These are phyloP conservation scores for Dichomitus squalens DNA, from an alignment of 1,284 basidiomycete species.

Conservation along the genomic window DNA sequence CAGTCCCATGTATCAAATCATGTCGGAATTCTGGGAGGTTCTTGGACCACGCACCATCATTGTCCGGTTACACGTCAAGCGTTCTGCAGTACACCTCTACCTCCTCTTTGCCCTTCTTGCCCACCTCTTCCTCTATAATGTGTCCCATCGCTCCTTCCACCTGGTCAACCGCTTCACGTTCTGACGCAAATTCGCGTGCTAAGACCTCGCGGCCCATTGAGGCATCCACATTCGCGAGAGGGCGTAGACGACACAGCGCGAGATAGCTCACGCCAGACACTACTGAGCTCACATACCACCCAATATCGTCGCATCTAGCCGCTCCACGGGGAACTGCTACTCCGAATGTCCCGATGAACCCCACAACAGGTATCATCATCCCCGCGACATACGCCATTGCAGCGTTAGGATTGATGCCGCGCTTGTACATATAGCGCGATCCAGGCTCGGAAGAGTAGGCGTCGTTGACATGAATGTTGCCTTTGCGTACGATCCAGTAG, in stretches of 20 bases:
- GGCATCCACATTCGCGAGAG: slow-evolving; percentile 22
- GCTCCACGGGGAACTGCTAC: slow-evolving; percentile 21
- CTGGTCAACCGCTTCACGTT: not conserved
- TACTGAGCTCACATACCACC: slow-evolving; percentile 24
- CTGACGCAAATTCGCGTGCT: slow-evolving; percentile 11
- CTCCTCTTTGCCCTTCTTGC: not conserved
- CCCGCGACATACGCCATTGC: slow-evolving; percentile 28
- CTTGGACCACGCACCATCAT: too few species aligned
- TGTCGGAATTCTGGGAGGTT: too few species aligned
- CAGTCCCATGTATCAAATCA: too few species aligned
- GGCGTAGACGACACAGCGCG: slow-evolving; percentile 17
- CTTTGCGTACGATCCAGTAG: slow-evolving; percentile 31
- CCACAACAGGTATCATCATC: slow-evolving; percentile 29
- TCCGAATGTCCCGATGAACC: slow-evolving; percentile 28
- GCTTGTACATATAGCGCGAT: slow-evolving; percentile 29
- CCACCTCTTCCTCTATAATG: not conserved
- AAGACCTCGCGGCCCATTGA: slow-evolving; percentile 20
- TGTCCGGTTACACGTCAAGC: too few species aligned
- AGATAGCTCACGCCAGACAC: slow-evolving; percentile 23
- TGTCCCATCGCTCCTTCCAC: too few species aligned
- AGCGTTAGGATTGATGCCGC: slow-evolving; percentile 31
- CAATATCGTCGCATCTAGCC: slow-evolving; percentile 21
- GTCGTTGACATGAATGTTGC: slow-evolving; percentile 27
- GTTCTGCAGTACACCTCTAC: too few species aligned
- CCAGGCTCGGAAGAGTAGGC: slow-evolving; percentile 26